phyloP scores from a whole-genome alignment of 2,329 filamentous ascomycete genomes.

The Penicillium capsulatum region DNA sequence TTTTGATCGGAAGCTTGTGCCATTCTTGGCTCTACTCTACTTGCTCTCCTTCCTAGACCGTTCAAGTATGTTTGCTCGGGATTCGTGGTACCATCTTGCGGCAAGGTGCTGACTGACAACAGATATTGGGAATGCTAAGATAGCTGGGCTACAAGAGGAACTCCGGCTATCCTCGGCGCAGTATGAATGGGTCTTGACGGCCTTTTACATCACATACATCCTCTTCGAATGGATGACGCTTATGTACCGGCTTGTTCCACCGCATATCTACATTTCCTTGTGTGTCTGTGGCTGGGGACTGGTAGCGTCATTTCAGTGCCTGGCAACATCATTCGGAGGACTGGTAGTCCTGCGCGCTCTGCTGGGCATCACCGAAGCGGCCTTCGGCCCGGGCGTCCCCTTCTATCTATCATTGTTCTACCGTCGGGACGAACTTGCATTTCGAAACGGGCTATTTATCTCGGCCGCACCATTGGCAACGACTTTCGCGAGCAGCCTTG shows the following conservation, averaged over 20 bases:
- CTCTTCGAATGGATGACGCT: constrained; percentile 64
- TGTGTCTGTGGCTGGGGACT: constrained; percentile 74
- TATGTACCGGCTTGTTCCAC: constrained; percentile 56
- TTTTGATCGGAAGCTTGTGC: constrained; percentile 71
- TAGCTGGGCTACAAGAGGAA: constrained; percentile 55
- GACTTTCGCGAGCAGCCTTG: constrained; percentile 70
- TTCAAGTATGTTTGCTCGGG: constrained; percentile 57
- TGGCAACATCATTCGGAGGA: constrained; percentile 59
- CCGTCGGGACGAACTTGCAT: constrained; percentile 67
- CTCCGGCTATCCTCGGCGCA: constrained; percentile 52
- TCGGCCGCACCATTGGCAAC: constrained; percentile 63
- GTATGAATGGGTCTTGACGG: constrained; percentile 59
- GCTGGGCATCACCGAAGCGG: constrained; percentile 57
- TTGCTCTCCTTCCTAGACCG: constrained; percentile 81
- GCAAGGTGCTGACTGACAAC: constrained; percentile 8
- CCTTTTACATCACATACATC: constrained; percentile 63
- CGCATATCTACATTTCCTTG: constrained; percentile 57
- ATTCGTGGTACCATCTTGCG: neutral
- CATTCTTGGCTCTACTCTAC: constrained; percentile 78
- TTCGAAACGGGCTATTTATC: constrained; percentile 80
- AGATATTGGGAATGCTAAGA: constrained; percentile 61
- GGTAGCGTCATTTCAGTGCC: constrained; percentile 67
- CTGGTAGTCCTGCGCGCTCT: constrained; percentile 45
- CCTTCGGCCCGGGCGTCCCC: constrained; percentile 60
- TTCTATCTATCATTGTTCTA: constrained; percentile 64